phyloP scores from a whole-genome alignment of 805 yeast genomes.

The Hanseniaspora valbyensis region DNA sequence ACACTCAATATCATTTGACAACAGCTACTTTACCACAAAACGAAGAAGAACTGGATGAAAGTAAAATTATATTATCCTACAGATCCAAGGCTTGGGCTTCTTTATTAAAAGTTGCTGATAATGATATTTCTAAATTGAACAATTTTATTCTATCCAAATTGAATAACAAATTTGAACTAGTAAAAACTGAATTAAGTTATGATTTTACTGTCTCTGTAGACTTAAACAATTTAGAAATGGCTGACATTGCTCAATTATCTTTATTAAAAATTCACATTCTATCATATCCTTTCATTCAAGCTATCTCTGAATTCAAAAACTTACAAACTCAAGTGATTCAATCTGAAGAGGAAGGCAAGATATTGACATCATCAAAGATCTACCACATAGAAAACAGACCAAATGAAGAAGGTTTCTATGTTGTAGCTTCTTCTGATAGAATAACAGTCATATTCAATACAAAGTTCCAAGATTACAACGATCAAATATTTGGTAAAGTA shows the following conservation, averaged over 20 bases:
- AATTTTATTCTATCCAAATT: constrained; percentile 22
- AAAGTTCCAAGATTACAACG: constrained; percentile 91
- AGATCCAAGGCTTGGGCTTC: constrained; percentile 29
- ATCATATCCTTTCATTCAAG: constrained; percentile 86
- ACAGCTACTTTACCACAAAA: constrained; percentile 40
- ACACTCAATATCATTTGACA: constrained; percentile 84
- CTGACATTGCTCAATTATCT: constrained; percentile 38
- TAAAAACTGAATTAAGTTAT: constrained; percentile 55
- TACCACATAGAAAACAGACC: constrained; percentile 57
- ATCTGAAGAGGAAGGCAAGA: constrained; percentile 24
- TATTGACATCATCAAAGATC: constrained; percentile 21
- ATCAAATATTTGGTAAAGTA: constrained; percentile 78
- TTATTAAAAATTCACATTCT: constrained; percentile 73
- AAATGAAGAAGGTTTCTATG: constrained; percentile 82
- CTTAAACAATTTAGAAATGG: constrained; percentile 44
- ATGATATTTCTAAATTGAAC: constrained; percentile 20
- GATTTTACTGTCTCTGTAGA: constrained; percentile 68
- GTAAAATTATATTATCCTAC: constrained; percentile 27
- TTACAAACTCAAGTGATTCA: constrained; percentile 34
- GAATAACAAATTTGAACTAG: constrained; percentile 19
- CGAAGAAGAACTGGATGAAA: constrained; percentile 30
- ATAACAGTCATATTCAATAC: constrained; percentile 95
- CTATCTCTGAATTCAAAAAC: constrained; percentile 67
- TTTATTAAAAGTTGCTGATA: constrained; percentile 15
- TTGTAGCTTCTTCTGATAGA: constrained; percentile 87